Evolutionary conservation across 1,284 basidiomycete genomes (phyloP).

Genomic region (Somion occarium): DNA sequence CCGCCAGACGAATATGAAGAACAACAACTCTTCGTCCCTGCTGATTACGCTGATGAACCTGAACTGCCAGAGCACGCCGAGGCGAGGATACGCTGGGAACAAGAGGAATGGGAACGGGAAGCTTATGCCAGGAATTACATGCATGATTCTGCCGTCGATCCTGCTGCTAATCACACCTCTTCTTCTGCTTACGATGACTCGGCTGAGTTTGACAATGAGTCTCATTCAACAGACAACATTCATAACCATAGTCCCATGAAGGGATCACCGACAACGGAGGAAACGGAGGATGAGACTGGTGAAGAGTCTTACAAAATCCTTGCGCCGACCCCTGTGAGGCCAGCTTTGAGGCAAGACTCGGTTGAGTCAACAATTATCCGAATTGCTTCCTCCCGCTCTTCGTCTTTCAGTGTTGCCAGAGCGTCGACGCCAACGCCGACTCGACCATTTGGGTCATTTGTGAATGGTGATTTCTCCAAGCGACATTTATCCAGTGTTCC

Average conservation of each 20-base stretch:
- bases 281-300: neutral
- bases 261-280: neutral
- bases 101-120: constrained; percentile 36
- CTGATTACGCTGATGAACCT: constrained; percentile 36
- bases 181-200: constrained; percentile 20
- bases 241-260: too few species aligned
- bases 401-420: constrained; percentile 17
- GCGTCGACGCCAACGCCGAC: constrained; percentile 25
- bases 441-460: constrained; percentile 23
- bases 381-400: constrained; percentile 15
- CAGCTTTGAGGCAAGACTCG: constrained; percentile 4
- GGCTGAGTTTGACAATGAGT: constrained; percentile 10
- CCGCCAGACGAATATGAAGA: constrained; percentile 48
- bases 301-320: constrained; percentile 5
- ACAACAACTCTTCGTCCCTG: constrained; percentile 67
- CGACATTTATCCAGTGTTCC: constrained; percentile 16
- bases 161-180: constrained; percentile 23
- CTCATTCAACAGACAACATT: constrained; percentile 3
- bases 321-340: constrained; percentile 2
- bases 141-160: constrained; percentile 11
- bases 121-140: constrained; percentile 24
- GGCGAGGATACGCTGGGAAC: constrained; percentile 36
- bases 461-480: constrained; percentile 31
- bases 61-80: constrained; percentile 31
- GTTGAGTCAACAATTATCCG: constrained; percentile 13